Base-by-base conservation (phyloP, 441 rosid genomes). In the Bruguiera hainesii region DNA sequence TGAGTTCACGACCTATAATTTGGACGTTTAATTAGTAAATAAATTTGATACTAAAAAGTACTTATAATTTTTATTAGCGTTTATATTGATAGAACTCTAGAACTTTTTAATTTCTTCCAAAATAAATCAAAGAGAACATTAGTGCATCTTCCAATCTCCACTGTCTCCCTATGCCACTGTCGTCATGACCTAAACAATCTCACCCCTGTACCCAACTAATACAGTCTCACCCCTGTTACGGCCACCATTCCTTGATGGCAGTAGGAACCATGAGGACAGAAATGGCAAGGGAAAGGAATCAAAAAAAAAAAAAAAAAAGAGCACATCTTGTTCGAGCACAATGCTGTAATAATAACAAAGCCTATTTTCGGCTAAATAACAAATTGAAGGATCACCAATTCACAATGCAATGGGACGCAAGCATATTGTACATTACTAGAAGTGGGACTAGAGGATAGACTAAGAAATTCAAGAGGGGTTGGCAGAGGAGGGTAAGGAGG, bases 181-280 rank as follows among this genome's bases (percentile, higher is more conserved):
- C 2, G 26, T 26, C 26, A 26, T 2, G 2, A 26, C 26, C 26
- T 0, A 26, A 26, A 26, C 26, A 26, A 2, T 26, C 26, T 26
- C 26, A 26, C 26, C 26, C 26, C 23, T 23, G 23, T 23, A 23
- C 23, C 23, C 23, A 23, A 23, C 23, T 23, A 23, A 23, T 23
- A 23, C 23, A 23, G 23, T 23, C 23, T 23, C 23, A 23, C 23
- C 23, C 23, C 1, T 26, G 48, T 42, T 13, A 42, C 4, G 13
- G 48, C 13, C 3, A 53, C 29, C 29, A 8, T 11, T 53, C 23
- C 23, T 23, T 42, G 80, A 74, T 37, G 51, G 58, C 76, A 61
- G 73, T 72, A 51, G 81, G 76, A 23, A 23, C 28, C 18, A 23
- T 23, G 21, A 20, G 4, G 10, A 26, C 16, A 20, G 58, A 55